Percentiles rank a stretch among this genome's conserved stretches.
Conservation (phyloP, 1,284 basidiomycete genomes). For the Ustilago sp. region DNA sequence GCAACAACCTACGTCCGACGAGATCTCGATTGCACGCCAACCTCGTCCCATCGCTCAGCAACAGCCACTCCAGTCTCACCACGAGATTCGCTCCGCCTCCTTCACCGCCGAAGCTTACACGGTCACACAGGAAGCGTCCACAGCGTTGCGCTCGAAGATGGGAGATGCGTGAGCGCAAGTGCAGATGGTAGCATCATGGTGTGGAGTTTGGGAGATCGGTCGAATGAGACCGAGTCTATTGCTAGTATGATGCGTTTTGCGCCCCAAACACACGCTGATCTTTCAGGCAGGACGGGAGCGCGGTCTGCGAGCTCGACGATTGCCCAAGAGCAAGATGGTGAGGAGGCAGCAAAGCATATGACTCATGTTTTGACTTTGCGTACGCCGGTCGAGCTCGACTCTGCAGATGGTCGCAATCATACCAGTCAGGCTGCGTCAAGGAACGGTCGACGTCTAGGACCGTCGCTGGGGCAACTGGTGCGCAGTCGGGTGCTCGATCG, state of each 20-base stretch:
- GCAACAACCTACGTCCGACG: constrained; percentile 27
- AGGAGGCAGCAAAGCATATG: constrained; percentile 25
- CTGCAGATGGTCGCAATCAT: neutral
- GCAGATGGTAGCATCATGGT: constrained; percentile 68
- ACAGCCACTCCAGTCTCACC: constrained; percentile 30
- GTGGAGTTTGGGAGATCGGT: constrained; percentile 57
- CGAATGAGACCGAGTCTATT: constrained; percentile 40
- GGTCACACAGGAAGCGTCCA: constrained; percentile 67
- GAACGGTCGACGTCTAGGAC: constrained; percentile 1
- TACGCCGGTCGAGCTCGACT: constrained; percentile 8
- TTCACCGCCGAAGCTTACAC: constrained; percentile 60
- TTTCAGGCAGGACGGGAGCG: neutral
- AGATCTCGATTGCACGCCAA: neutral
- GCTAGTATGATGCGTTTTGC: constrained; percentile 28
- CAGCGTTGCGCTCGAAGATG: constrained; percentile 61
- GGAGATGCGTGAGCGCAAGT: constrained; percentile 63
- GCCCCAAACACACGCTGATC: neutral
- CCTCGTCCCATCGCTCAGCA: constrained; percentile 13
- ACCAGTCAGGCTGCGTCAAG: neutral
- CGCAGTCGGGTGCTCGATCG: constrained; percentile 24
- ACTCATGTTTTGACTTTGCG: constrained; percentile 40
- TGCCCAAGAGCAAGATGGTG: constrained; percentile 19
- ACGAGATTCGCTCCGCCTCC: constrained; percentile 33
- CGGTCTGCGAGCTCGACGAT: constrained; percentile 22
- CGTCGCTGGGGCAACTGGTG: constrained; percentile 25